Base-by-base conservation (phyloP, 371 early-diverging fungal species). In the Mortierella sp. region DNA sequence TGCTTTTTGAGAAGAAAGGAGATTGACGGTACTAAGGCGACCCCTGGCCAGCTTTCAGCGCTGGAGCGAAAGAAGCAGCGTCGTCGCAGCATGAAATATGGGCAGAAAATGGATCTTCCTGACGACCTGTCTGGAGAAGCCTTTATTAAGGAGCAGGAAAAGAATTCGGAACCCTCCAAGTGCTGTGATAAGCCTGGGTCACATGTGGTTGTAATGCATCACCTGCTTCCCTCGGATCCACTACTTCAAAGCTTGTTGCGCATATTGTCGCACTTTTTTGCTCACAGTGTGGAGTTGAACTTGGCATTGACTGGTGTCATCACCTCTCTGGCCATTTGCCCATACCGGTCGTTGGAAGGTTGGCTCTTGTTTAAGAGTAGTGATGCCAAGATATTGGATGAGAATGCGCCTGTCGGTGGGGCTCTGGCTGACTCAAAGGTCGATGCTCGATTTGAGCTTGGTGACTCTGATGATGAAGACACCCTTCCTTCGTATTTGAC, bases 241-340 rank as follows among this genome's bases (percentile, higher is more conserved):
- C 73, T 94, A 11, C 74, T 94, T 9, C 91, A 91, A 48, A 90
- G 87, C 47, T 80, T 94, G 47, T 81, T 94, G 41, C 86, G 84
- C 15, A 81, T 92, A 11, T 86, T 94, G 36, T 86, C 89, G 11
- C 91, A 91, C 62, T 97, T 96, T 69, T 97, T 96, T 83, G 90
- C 92, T 0, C 96, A 97, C 73, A 92, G 96, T 15, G 91, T 93
- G 33, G 94, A 94, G 55, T 89, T 96, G 68, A 98, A 98, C 79
- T 73, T 98, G 73, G 96, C 96, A 0, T 82, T 98, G 50, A 96
- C 97, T 0, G 96, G 96, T 21, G 95, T 96, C 16, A 84, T 98
- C 22, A 89, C 95, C 0, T 93, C 94, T 7, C 84, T 98, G 61
- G 94, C 93, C 1, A 83, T 91, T 4, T 96, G 95, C 65, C 94